Percentiles rank a stretch among this genome's conserved stretches.
Conservation (phyloP, 495 filamentous ascomycete species). For the Lichenothelia convexa region DNA sequence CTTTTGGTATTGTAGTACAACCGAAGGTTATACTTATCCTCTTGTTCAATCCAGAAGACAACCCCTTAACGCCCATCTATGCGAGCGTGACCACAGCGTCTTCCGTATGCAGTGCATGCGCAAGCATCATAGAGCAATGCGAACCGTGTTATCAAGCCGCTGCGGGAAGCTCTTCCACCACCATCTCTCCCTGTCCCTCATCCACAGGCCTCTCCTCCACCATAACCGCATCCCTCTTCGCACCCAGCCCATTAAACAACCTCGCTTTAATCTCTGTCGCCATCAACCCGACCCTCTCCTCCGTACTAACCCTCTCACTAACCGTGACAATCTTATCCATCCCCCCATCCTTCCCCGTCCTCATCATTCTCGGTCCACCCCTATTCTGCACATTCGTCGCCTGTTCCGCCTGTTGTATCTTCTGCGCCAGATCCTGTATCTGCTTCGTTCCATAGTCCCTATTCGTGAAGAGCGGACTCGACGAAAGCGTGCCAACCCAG, state of each 20-base stretch:
- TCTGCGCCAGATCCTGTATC: conserved; percentile 70
- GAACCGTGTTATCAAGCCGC: no score
- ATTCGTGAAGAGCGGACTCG: conserved; percentile 80
- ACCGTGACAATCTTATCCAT: conserved; percentile 67
- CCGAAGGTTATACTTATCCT: no score
- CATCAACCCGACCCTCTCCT: conserved; percentile 72
- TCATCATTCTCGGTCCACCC: conserved; percentile 1
- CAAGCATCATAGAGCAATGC: no score
- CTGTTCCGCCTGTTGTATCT: conserved; percentile 45
- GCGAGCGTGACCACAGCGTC: no score
- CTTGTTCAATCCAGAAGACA: no score
- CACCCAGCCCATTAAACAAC: conserved; percentile 43
- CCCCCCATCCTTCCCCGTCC: conserved; percentile 36
- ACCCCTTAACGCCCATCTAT: no score
- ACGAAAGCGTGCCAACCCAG: conserved; percentile 96
- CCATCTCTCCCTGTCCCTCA: no score
- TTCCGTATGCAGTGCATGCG: no score
- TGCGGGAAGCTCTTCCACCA: no score
- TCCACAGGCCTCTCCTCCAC: no score
- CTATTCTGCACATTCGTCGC: conserved; percentile 4
- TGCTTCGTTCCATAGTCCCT: conserved; percentile 86
- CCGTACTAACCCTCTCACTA: conserved; percentile 62
- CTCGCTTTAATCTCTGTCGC: conserved; percentile 69
- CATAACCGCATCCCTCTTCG: no score
- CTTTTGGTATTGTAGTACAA: no score